Conservation (phyloP, 2,329 filamentous ascomycete genomes). For the Talaromyces marneffei region DNA sequence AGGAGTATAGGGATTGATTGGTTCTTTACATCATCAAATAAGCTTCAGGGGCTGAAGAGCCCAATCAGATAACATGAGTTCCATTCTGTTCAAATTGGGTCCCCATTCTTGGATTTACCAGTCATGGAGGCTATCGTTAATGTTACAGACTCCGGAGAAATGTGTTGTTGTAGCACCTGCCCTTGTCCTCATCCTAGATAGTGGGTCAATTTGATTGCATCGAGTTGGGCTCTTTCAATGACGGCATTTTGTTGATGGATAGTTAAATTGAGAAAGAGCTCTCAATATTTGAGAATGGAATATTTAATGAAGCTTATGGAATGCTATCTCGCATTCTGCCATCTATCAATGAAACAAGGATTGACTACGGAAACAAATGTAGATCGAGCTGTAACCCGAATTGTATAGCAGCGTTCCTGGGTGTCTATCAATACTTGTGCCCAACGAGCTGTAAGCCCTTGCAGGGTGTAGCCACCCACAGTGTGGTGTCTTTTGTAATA, state of each 20-base stretch:
- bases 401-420: background rate
- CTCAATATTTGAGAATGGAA: background rate
- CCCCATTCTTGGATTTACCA: background rate
- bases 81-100: background rate
- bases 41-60: conserved; percentile 7
- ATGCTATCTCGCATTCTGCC: background rate
- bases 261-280: background rate
- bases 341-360: background rate
- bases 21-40: conserved; percentile 2
- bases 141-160: conserved; percentile 6
- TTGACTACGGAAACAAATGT: background rate
- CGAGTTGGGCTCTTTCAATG: conserved; percentile 5
- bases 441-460: background rate
- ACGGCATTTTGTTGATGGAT: conserved; percentile 6
- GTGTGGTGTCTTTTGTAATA: background rate
- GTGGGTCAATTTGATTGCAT: background rate
- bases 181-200: background rate
- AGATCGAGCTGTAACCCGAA: background rate
- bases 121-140: background rate
- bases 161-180: background rate
- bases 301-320: background rate
- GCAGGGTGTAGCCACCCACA: background rate
- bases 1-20: background rate
- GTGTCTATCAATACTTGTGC: background rate
- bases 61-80: conserved; percentile 3